Evolutionary conservation across 2,329 filamentous ascomycete species (phyloP), one percentile per base, ranked within the genome.

Genomic region (Exophiala viscosa): DNA sequence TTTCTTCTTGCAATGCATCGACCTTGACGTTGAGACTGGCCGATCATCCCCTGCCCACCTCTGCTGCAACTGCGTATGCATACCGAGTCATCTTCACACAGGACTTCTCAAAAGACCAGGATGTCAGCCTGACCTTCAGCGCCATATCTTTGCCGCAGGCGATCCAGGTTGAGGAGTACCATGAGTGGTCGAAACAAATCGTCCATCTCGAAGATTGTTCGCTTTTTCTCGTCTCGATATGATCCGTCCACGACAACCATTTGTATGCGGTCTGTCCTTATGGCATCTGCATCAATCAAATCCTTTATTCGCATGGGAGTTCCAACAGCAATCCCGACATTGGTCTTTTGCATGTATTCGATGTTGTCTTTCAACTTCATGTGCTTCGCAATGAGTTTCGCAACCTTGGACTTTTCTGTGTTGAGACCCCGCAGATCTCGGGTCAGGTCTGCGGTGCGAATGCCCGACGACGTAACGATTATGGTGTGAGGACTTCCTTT

Each of bases 331-430:
- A 97, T 88, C 23, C 90, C 89, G 10, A 90, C 88, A 75, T 77
- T 79, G 47, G 75, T 76, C 58, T 76, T 80, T 64, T 87, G 79
- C 38, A 95, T 82, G 66, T 87, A 88, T 54, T 86, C 78, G 47
- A 91, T 83, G 32, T 91, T 88, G 64, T 97, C 92, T 48, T 88
- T 82, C 9, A 99, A 72, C 73, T 99, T 99, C 76, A 99, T 95
- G 69, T 99, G 93, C 70, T 99, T 99, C 31, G 93, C 92, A 70
- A 99, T 99, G 67, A 99, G 76, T 70, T 99, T 99, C 2, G 88
- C 87, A 1, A 99, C 85, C 41, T 82, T 80, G 45, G 80, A 83
- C 7, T 89, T 84, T 68, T 93, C 39, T 14, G 32, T 57, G 34
- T 50, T 53, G 44, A 62, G 59, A 34, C 52, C 41, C 17, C 54